Conservation (phyloP, 257 asterid species). For the Parsonsia alboflavescens region DNA sequence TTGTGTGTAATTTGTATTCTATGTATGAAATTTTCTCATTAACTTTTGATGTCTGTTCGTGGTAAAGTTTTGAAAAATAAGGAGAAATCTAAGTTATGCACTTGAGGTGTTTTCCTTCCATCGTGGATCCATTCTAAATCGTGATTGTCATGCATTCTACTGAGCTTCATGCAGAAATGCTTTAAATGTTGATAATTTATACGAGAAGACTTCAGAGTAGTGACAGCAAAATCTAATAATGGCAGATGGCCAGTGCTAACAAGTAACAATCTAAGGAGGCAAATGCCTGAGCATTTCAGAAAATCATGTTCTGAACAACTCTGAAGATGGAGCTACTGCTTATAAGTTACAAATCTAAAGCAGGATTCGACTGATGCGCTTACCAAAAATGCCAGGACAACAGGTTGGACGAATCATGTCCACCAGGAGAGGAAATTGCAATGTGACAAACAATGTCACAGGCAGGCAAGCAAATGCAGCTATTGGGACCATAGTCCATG, state of each 20-base stretch:
- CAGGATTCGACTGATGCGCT: not conserved
- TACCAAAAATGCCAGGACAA: constrained; percentile 20
- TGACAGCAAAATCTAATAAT: not conserved
- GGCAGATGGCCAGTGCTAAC: not conserved
- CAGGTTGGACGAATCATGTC: constrained; percentile 21
- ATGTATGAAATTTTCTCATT: not conserved
- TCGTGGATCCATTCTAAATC: no score
- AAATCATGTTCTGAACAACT: not conserved
- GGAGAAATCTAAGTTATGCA: not conserved
- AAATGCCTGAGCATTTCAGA: not conserved
- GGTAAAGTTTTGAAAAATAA: no score
- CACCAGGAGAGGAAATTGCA: constrained; percentile 13
- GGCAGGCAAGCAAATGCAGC: constrained; percentile 19
- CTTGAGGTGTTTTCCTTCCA: no score
- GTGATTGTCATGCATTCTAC: not conserved
- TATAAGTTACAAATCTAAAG: not conserved
- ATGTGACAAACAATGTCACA: constrained; percentile 11
- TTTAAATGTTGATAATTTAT: no score
- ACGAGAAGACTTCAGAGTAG: not conserved
- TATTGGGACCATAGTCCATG: constrained; percentile 7
- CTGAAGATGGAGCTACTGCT: not conserved
- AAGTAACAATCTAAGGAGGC: not conserved
- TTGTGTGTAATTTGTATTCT: not conserved
- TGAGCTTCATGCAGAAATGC: not conserved
- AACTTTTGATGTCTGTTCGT: no score